Evolutionary conservation across 2,329 filamentous ascomycete genomes (phyloP), one percentile per base, ranked within the genome.

Genomic region (Trichoderma aggressivum): DNA sequence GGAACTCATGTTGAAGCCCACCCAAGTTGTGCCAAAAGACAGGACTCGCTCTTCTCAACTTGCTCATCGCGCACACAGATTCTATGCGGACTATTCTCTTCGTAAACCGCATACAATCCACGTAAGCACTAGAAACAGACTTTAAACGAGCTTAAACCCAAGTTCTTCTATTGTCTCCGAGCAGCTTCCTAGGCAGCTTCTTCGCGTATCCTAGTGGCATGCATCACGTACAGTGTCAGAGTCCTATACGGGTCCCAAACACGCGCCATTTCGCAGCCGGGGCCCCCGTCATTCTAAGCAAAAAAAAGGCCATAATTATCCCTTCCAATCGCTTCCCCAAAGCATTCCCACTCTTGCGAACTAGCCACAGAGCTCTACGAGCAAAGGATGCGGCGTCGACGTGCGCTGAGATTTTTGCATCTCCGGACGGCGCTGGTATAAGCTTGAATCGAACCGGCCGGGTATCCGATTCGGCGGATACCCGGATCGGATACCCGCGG

Each of bases 401-500:
- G 30, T 18, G 28, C 32, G 61, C 7, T 32, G 7, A 18, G 8
- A 21, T 47, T 59, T 59, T 43, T 24, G 34, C 64, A 67, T 67
- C 64, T 67, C 64, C 64, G 64, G 64, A 30, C 30, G n/a, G 26
- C 53, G 5, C 28, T 39, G 32, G 34, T 56, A 39, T 58, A 64
- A 59, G 64, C 64, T 58, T 58, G 21, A 32, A 50, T 28, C 32
- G 26, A 24, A 43, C 39, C 43, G 8, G 32, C 69, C 26, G 68
- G 68, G 59, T 71, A 62, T 39, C 59, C 71, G 66, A 24, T 47
- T n/a, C 7, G 55, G 55, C 60, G 66, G 39, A 59, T 72, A 72
- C 62, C 71, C 71, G 71, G 66, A 68, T 24, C 71, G 69, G 69
- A 68, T 66, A 65, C 71, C 71, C 68, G 71, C n/a, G 24, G 36